phyloP scores from a whole-genome alignment of 2,329 filamentous ascomycete genomes.

The Boeremia exigua region DNA sequence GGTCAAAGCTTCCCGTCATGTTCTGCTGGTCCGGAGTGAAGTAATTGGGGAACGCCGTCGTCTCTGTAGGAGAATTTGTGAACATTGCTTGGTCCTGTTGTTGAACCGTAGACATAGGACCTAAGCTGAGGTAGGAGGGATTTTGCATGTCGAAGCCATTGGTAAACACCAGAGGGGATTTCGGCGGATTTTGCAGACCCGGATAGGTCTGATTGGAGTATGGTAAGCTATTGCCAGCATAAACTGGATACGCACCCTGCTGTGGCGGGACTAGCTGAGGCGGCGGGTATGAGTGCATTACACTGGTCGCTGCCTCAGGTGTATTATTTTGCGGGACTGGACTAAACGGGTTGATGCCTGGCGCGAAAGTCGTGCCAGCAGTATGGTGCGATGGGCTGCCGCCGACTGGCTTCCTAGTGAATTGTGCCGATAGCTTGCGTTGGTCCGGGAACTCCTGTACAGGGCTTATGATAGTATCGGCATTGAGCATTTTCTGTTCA shows the following conservation, averaged over 20 bases:
- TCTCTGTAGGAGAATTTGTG: conserved; percentile 47
- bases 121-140: conserved; percentile 33
- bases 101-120: conserved; percentile 37
- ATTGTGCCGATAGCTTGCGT: conserved; percentile 39
- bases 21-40: conserved; percentile 39
- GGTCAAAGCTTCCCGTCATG: conserved; percentile 36
- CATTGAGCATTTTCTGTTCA: conserved; percentile 47
- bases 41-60: conserved; percentile 42
- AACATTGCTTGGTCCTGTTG: conserved; percentile 41
- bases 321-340: conserved; percentile 34
- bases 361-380: conserved; percentile 37
- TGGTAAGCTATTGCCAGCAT: conserved; percentile 23
- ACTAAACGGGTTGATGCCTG: conserved; percentile 40
- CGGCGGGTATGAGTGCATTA: conserved; percentile 49
- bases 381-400: conserved; percentile 34
- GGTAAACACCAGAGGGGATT: conserved; percentile 36
- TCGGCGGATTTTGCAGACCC: conserved; percentile 38
- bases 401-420: conserved; percentile 38
- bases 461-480: conserved; percentile 47
- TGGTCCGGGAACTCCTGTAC: conserved; percentile 46
- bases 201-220: conserved; percentile 45
- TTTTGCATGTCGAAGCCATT: conserved; percentile 39
- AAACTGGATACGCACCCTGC: conserved; percentile 30
- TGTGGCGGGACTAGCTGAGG: conserved; percentile 41
- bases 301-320: conserved; percentile 29